A percentile compares a stretch with the other conserved stretches of the same genome.
Conservation (phyloP, 208 protist genomes). For the Trypanosoma cruzi region DNA sequence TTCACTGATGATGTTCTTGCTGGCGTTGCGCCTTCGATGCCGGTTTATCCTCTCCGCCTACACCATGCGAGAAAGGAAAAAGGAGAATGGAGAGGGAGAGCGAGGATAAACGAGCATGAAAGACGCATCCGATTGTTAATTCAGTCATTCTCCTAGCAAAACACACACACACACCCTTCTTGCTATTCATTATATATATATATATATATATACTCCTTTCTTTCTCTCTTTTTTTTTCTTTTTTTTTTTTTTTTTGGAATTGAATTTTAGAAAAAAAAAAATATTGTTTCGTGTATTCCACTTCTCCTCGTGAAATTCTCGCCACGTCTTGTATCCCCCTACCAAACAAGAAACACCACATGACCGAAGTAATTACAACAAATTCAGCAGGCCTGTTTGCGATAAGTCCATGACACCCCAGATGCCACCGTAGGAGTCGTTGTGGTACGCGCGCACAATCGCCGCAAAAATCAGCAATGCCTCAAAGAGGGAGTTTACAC, state of each 20-base stretch:
- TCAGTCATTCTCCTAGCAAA: not conserved
- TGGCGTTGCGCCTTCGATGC: not conserved
- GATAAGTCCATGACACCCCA: constrained; percentile 64
- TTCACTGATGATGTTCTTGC: not conserved
- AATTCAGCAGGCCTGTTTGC: constrained; percentile 26
- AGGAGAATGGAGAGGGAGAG: not conserved
- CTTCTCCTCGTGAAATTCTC: not conserved
- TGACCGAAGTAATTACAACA: constrained; percentile 24
- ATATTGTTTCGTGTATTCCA: not conserved
- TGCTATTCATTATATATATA: too few species aligned
- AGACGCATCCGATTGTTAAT: not conserved
- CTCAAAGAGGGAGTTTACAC: constrained; percentile 70
- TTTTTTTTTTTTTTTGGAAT: constrained; percentile 6
- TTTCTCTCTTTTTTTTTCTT: too few species aligned
- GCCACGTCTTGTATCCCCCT: not conserved
- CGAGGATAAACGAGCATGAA: not conserved
- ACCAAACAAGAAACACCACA: not conserved
- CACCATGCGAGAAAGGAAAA: not conserved
- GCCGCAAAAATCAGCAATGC: constrained; percentile 67
- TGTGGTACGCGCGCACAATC: constrained; percentile 56
- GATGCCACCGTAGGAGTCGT: constrained; percentile 56
- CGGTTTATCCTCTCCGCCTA: not conserved
- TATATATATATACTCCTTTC: too few species aligned
- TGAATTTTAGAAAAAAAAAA: not conserved
- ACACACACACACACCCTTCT: not conserved